Conservation (phyloP, 352 stramenopile species). For the Phytophthora crassamura region DNA sequence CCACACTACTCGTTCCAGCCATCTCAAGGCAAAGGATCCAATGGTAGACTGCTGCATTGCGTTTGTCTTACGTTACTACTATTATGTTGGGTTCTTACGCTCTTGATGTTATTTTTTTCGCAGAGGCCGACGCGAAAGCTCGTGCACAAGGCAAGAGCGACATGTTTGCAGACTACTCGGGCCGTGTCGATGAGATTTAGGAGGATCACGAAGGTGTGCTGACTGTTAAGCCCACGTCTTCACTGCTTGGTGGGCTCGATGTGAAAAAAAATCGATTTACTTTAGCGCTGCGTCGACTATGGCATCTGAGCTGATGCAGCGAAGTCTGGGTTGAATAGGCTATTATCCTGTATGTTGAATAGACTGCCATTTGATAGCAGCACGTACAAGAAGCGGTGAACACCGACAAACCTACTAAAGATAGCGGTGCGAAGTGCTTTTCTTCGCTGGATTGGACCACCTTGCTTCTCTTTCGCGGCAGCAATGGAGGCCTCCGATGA, state of each 20-base stretch:
- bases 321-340: constrained; percentile 2
- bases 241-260: not conserved
- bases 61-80: too few species aligned
- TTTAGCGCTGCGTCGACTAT: not conserved
- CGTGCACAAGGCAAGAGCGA: constrained; percentile 64
- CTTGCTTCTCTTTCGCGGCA: too few species aligned
- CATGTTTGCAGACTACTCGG: constrained; percentile 73
- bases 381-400: not conserved
- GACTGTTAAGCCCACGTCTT: too few species aligned
- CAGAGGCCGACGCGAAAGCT: constrained; percentile 36
- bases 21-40: constrained; percentile 37
- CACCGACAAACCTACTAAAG: too few species aligned
- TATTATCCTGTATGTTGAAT: constrained; percentile 14
- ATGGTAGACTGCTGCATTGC: constrained; percentile 42
- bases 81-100: not conserved
- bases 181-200: constrained; percentile 76
- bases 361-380: constrained; percentile 22
- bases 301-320: not conserved
- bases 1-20: constrained; percentile 84
- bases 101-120: not conserved
- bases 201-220: too few species aligned
- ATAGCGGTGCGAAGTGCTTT: too few species aligned
- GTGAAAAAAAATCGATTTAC: not conserved
- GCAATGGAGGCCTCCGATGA: too few species aligned
- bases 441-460: too few species aligned